Base-by-base conservation (phyloP, 805 yeast genomes). In the Candida sanyiensis region DNA sequence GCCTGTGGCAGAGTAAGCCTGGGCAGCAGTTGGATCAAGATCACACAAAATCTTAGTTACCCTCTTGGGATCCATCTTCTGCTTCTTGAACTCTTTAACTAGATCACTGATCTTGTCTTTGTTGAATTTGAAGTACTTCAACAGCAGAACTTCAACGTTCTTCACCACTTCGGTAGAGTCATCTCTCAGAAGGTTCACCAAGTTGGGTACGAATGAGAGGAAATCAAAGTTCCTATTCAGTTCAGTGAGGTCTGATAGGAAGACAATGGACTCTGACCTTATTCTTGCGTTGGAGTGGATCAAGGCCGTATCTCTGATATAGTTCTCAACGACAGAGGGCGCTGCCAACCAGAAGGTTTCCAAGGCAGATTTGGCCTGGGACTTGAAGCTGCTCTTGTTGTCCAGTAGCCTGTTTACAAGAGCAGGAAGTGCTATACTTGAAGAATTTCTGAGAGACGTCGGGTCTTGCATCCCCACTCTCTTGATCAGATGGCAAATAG, bases 391-490 rank as follows among this genome's bases (percentile, higher is more conserved):
- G 0, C 58, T 34, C 33, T 63, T 70, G 1, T 61, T 46, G 42
- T 72, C 77, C 6, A 66, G 65, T 24, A 78, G 52, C 26, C 69
- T 59, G 33, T 64, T 64, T 10, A 77, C 54, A n/a, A 78, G 47
- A 6, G 73, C 64, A 2, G 83, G 83, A 5, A 78, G 52, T 3
- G 74, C 69, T 18, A 64, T 55, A 38, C 61, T 63, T 28, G 72
- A 63, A 27, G 70, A 70, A 2, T 58, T 53, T 42, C 60, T 61
- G 30, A 77, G 58, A 0, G 70, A 62, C 8, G 56, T 50, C 2
- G 65, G 57, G 46, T 76, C 80, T 56, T 77, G 83, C 57, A 75
- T 71, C 33, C 76, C 69, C 6, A 77, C 72, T 16, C 83, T 58
- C 42, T 75, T 77, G 22, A 77, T 69, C 37, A 77, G 55, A 49